Percentiles rank a stretch among this genome's conserved stretches.
Conservation (phyloP, 768 basidiomycete genomes). For the Lactarius deliciosus region DNA sequence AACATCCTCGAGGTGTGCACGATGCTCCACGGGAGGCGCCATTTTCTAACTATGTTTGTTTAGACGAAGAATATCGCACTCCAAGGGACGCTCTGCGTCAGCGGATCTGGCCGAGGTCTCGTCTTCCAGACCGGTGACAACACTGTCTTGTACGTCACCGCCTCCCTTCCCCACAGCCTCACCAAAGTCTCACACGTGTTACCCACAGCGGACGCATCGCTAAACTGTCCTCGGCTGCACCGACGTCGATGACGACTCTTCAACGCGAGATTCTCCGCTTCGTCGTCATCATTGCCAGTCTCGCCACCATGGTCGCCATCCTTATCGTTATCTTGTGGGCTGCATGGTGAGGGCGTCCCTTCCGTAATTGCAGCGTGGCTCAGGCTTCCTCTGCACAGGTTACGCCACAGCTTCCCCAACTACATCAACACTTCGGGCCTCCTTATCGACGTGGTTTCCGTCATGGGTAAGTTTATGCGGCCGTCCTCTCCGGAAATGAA, state of each 20-base stretch:
- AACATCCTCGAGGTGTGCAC: conserved; percentile 33
- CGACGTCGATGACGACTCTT: conserved; percentile 45
- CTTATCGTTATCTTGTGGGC: conserved; percentile 54
- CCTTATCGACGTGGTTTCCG: conserved; percentile 57
- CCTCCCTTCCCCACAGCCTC: conserved; percentile 20
- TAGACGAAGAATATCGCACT: conserved; percentile 60
- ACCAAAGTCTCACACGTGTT: conserved; percentile 1
- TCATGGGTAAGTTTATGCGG: conserved; percentile 38
- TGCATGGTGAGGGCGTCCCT: conserved; percentile 37
- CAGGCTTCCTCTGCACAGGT: conserved; percentile 38
- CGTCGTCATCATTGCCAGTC: conserved; percentile 49
- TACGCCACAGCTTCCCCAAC: conserved; percentile 40
- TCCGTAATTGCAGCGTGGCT: conserved; percentile 18
- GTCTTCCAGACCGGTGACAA: conserved; percentile 51
- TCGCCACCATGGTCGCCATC: conserved; percentile 46
- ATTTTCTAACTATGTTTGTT: conserved; percentile 28
- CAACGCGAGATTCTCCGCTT: conserved; percentile 56
- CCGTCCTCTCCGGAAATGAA: not conserved
- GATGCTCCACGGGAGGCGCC: not conserved
- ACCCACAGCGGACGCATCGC: conserved; percentile 40
- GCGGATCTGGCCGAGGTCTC: conserved; percentile 48
- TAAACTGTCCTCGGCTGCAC: conserved; percentile 37
- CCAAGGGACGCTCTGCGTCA: conserved; percentile 54
- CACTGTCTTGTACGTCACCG: conserved; percentile 48
- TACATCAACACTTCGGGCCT: conserved; percentile 52